phyloP scores from a whole-genome alignment of 2,329 filamentous ascomycete genomes.

The Cladosporium sphaerospermum region DNA sequence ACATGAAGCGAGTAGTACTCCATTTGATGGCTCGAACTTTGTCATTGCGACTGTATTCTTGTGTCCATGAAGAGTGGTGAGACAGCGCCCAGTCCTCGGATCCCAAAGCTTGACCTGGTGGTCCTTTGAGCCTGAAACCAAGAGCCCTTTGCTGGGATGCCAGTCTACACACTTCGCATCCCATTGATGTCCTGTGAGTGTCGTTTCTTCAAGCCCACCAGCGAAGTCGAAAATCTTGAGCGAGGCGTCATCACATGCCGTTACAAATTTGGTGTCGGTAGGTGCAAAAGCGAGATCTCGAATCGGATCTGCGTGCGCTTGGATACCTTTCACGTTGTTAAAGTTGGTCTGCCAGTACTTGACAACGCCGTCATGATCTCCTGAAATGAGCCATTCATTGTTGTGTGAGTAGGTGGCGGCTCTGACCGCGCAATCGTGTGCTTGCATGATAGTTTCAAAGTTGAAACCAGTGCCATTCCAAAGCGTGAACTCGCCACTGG shows the following conservation, averaged over 20 bases:
- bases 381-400: slow-evolving; percentile 94
- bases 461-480: slow-evolving; percentile 99
- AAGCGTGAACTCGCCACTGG: slow-evolving; percentile 93
- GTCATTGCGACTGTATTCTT: slow-evolving; percentile 97
- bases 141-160: slow-evolving; percentile 89
- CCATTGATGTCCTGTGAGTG: slow-evolving; percentile 91
- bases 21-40: slow-evolving; percentile 78
- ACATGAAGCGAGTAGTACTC: slow-evolving; percentile 80
- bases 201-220: slow-evolving; percentile 72
- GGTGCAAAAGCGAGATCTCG: slow-evolving; percentile 89
- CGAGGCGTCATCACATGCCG: slow-evolving; percentile 86
- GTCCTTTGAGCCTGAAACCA: slow-evolving; percentile 96
- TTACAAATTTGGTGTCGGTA: slow-evolving; percentile 92
- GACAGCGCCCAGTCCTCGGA: slow-evolving; percentile 78
- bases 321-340: slow-evolving; percentile 94
- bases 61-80: slow-evolving; percentile 91
- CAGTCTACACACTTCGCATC: slow-evolving; percentile 96
- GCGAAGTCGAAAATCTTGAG: slow-evolving; percentile 97
- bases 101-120: slow-evolving; percentile 98
- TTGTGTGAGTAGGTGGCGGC: slow-evolving; percentile 85
- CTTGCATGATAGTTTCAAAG: slow-evolving; percentile 98
- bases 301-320: slow-evolving; percentile 84
- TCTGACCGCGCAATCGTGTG: slow-evolving; percentile 82
- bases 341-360: slow-evolving; percentile 99
- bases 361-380: slow-evolving; percentile 88